Conservation (phyloP, 2,329 filamentous ascomycete species). For the Aureobasidium sp. region DNA sequence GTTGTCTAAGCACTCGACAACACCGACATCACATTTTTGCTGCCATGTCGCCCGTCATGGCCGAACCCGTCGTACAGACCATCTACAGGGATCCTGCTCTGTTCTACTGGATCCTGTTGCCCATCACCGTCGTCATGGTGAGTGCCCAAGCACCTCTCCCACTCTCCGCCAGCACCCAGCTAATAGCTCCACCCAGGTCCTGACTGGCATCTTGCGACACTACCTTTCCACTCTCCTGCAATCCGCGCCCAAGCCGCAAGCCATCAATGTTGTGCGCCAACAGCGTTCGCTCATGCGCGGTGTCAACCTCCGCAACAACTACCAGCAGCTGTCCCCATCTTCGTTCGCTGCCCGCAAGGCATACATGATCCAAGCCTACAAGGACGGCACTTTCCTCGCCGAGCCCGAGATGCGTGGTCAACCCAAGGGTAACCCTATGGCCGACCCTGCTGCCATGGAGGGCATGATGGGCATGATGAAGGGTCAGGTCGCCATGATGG, state of each 20-base stretch:
- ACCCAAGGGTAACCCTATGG: slow-evolving; percentile 86
- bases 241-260: slow-evolving; percentile 71
- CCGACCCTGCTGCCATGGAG: slow-evolving; percentile 93
- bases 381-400: slow-evolving; percentile 81
- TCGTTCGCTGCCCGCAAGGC: slow-evolving; percentile 76
- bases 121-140: slow-evolving; percentile 96
- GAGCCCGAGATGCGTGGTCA: slow-evolving; percentile 80
- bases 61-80: slow-evolving; percentile 78
- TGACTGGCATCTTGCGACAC: slow-evolving; percentile 92
- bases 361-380: slow-evolving; percentile 69
- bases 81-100: slow-evolving; percentile 98
- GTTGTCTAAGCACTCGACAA: neutral
- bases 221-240: slow-evolving; percentile 92
- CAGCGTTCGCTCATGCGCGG: slow-evolving; percentile 75
- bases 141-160: slow-evolving; percentile 4
- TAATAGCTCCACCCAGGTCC: slow-evolving; percentile 46
- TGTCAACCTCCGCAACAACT: slow-evolving; percentile 75
- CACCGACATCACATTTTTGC: neutral
- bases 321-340: slow-evolving; percentile 65
- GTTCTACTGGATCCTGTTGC: slow-evolving; percentile 99
- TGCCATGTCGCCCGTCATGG: slow-evolving; percentile 51
- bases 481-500: slow-evolving; percentile 99
- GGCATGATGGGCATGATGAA: slow-evolving; percentile 99
- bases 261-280: slow-evolving; percentile 70
- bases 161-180: neutral